These are phyloP conservation scores for Euclidium syriacum DNA, from an alignment of 345 rosid species.

Conservation along the genomic window DNA sequence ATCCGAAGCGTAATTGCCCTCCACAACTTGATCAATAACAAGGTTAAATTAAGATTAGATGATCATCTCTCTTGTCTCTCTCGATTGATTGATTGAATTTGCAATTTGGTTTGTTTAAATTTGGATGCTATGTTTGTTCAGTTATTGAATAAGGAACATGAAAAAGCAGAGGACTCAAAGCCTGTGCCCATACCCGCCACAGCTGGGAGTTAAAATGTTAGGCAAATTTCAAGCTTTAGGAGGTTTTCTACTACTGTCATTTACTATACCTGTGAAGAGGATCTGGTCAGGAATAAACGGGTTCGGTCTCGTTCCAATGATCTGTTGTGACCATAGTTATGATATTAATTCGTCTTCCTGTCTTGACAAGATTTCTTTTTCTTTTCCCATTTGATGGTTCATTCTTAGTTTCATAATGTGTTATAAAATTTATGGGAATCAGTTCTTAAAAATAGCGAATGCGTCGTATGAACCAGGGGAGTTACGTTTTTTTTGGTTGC, in stretches of 20 bases:
- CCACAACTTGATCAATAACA: slow-evolving; percentile 85
- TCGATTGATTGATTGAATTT: neutral
- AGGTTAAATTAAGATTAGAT: slow-evolving; percentile 68
- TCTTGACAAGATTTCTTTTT: neutral
- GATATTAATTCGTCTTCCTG: neutral
- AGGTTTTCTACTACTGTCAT: neutral
- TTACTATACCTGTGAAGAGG: neutral
- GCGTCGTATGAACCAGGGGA: neutral
- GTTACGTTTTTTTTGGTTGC: neutral
- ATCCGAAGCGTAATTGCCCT: slow-evolving; percentile 57
- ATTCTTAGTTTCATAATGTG: neutral
- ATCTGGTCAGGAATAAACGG: neutral
- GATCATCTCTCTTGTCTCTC: neutral
- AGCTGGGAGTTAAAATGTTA: slow-evolving; percentile 10
- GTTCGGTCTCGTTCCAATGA: slow-evolving; percentile 5
- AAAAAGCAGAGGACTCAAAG: slow-evolving; percentile 69
- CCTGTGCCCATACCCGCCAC: slow-evolving; percentile 41
- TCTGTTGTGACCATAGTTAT: slow-evolving; percentile 1
- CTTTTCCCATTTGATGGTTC: neutral
- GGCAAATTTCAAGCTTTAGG: neutral
- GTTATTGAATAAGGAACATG: slow-evolving; percentile 86
- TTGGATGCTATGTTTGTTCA: slow-evolving; percentile 26
- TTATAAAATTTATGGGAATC: neutral
- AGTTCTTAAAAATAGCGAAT: neutral
- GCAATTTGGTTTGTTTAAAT: neutral